Percentiles rank a stretch among this genome's conserved stretches.
These are phyloP conservation scores for Paramecium biaurelia DNA, from an alignment of 73 alveolate species.

Conservation along the genomic window DNA sequence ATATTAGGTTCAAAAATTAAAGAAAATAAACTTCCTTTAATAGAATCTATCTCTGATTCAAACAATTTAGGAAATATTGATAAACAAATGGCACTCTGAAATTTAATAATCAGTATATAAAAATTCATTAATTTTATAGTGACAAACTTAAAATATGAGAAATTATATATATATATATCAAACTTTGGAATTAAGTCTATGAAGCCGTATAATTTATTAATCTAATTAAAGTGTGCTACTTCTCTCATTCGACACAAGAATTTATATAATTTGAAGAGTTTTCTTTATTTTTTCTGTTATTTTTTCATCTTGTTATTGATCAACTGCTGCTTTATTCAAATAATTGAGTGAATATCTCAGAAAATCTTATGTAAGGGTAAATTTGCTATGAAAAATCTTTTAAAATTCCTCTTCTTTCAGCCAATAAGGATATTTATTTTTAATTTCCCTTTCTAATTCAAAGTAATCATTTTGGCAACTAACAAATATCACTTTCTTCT, in stretches of 20 bases:
- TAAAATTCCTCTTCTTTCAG: conserved; percentile 3
- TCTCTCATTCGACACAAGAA: neutral
- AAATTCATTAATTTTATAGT: neutral
- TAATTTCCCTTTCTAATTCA: conserved; percentile 37
- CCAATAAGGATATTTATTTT: neutral
- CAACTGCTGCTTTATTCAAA: neutral
- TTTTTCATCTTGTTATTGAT: neutral
- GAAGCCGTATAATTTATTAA: neutral
- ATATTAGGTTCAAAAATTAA: neutral
- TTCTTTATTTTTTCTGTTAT: neutral
- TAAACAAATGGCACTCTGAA: neutral
- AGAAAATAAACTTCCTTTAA: neutral
- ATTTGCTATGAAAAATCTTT: conserved; percentile 7
- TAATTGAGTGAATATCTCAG: neutral
- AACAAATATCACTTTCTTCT: neutral
- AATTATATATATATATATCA: neutral
- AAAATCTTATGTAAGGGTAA: conserved; percentile 3
- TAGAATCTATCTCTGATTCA: neutral
- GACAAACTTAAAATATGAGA: neutral
- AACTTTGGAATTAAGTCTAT: conserved; percentile 8
- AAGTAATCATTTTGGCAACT: conserved; percentile 29
- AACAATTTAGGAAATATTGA: neutral
- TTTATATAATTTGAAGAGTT: neutral
- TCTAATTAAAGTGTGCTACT: neutral
- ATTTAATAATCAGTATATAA: neutral